Percentiles rank a stretch among this genome's conserved stretches.
Conservation (phyloP, 2,329 filamentous ascomycete species). For the Westerdykella aurantiaca region DNA sequence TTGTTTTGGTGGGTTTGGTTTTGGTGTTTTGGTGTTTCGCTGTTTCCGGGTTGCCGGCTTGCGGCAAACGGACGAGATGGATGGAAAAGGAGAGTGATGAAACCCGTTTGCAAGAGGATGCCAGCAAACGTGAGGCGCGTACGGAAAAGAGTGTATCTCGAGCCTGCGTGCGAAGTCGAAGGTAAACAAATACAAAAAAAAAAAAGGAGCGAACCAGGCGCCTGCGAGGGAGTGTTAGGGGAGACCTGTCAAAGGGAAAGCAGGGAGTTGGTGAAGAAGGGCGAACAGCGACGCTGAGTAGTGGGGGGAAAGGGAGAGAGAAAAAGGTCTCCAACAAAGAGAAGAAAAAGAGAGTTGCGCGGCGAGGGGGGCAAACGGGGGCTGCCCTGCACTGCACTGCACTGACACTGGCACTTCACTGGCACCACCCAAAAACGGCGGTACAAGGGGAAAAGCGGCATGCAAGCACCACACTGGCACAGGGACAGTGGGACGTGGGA, state of each 20-base stretch:
- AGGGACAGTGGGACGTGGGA: too few species aligned
- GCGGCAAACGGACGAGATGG: conserved; percentile 3
- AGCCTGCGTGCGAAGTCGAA: conserved; percentile 25
- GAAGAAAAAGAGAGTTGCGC: too few species aligned
- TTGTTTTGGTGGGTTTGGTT: conserved; percentile 5
- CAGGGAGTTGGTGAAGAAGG: conserved; percentile 27
- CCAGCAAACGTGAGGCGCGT: too few species aligned
- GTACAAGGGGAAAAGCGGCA: conserved; percentile 9
- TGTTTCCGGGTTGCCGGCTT: conserved; percentile 2
- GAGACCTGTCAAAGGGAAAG: conserved; percentile 1
- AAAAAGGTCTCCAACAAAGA: not conserved
- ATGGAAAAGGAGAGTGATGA: not conserved
- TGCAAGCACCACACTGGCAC: too few species aligned
- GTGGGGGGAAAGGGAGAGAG: not conserved
- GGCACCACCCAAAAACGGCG: conserved; percentile 5
- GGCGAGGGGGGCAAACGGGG: not conserved
- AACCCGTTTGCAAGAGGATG: too few species aligned
- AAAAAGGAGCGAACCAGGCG: conserved; percentile 35
- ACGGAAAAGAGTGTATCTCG: conserved; percentile 34
- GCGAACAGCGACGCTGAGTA: conserved; percentile 6
- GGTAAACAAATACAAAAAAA: too few species aligned
- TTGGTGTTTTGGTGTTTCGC: conserved; percentile 11
- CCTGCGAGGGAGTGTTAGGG: conserved; percentile 4
- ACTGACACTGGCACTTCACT: conserved; percentile 12
- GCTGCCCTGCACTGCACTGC: not conserved